A percentile compares a stretch with the other conserved stretches of the same genome.
phyloP scores from a whole-genome alignment of 306 rosid species.

The Gastrolobium villosum region DNA sequence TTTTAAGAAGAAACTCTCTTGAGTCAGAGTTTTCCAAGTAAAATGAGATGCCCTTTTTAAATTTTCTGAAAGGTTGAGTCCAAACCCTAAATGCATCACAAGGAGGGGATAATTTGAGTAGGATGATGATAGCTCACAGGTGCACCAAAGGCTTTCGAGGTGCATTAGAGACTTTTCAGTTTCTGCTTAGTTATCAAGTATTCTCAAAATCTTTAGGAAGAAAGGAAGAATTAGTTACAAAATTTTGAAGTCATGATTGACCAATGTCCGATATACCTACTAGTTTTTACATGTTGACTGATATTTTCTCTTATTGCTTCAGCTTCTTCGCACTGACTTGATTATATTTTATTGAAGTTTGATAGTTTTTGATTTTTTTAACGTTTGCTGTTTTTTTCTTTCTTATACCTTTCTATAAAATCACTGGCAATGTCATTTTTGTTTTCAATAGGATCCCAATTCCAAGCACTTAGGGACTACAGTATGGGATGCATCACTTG shows the following conservation, averaged over 20 bases:
- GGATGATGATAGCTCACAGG: conserved; percentile 13
- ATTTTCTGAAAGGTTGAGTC: conserved; percentile 25
- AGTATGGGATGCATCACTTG: conserved; percentile 98
- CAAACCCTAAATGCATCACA: background rate
- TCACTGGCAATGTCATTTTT: conserved; percentile 42
- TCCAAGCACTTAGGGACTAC: conserved; percentile 97
- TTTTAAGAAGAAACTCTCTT: conserved; percentile 7
- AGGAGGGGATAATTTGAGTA: conserved; percentile 24
- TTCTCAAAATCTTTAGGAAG: conserved; percentile 32
- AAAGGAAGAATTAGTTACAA: background rate
- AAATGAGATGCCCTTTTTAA: background rate
- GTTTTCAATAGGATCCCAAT: conserved; percentile 82
- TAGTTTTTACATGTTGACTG: conserved; percentile 4
- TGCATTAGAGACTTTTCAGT: background rate
- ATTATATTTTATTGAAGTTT: conserved; percentile 27
- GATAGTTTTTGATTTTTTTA: background rate
- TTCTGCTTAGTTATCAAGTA: conserved; percentile 30
- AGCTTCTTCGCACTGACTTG: background rate
- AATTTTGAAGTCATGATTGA: conserved; percentile 30
- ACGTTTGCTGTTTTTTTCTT: background rate
- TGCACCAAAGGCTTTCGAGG: background rate
- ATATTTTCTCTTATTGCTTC: conserved; percentile 19
- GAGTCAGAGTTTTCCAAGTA: background rate
- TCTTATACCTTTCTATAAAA: conserved; percentile 24
- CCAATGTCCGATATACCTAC: conserved; percentile 1